Evolutionary conservation across 2,329 filamentous ascomycete species (phyloP).

Genomic region (Clarireedia sp.): DNA sequence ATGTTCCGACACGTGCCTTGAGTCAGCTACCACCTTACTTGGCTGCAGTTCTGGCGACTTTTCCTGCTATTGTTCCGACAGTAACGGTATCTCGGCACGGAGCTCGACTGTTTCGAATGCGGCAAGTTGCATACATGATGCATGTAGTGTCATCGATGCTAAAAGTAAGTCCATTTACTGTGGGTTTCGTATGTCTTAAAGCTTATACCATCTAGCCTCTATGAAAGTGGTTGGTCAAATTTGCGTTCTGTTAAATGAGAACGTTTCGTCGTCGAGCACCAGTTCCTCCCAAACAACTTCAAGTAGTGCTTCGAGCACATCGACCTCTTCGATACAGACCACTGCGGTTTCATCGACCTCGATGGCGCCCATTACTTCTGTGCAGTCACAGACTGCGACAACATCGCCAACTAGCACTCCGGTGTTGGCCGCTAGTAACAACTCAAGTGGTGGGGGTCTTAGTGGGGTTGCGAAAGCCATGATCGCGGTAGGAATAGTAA

Average conservation of each 20-base stretch:
- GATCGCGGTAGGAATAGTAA: neutral
- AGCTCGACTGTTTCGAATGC: constrained; percentile 1
- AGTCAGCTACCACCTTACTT: neutral
- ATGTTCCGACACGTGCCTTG: constrained; percentile 5
- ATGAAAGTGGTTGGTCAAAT: constrained; percentile 9
- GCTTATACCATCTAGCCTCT: neutral
- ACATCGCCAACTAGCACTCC: neutral
- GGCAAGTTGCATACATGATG: constrained; percentile 6
- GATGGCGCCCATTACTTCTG: neutral
- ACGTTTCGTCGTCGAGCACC: neutral
- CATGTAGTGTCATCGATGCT: constrained; percentile 6
- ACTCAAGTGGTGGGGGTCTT: neutral
- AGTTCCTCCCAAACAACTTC: neutral
- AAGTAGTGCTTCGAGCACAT: neutral
- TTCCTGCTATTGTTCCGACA: neutral
- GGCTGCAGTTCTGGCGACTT: constrained; percentile 4
- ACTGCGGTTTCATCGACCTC: neutral
- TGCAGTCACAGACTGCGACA: neutral
- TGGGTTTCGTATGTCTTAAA: neutral
- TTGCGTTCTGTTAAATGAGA: constrained; percentile 3
- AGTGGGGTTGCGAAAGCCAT: constrained; percentile 1
- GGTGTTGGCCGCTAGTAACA: neutral
- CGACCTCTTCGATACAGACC: neutral
- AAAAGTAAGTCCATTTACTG: neutral
- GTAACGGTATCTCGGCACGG: neutral